These are phyloP conservation scores for Cucurbitaria berberidis DNA, from an alignment of 2,329 filamentous ascomycete genomes.

Conservation along the genomic window DNA sequence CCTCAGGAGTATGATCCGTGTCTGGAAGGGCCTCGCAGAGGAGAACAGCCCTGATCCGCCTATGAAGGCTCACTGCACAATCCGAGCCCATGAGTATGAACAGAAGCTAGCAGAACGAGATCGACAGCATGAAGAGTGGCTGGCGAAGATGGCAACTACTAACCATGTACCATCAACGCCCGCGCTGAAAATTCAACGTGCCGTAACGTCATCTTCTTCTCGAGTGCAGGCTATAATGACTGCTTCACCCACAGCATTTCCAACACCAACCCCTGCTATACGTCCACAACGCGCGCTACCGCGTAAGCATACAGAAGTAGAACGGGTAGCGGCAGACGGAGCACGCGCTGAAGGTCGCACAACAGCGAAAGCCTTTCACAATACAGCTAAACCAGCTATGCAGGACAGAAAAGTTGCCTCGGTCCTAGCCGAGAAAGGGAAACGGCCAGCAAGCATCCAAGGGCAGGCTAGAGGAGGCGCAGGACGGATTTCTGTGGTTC, in stretches of 20 bases:
- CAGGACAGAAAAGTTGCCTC: slow-evolving; percentile 16
- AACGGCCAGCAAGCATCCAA: slow-evolving; percentile 4
- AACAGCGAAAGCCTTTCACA: slow-evolving; percentile 12
- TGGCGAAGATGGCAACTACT: slow-evolving; percentile 12
- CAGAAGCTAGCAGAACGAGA: slow-evolving; percentile 17
- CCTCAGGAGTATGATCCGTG: slow-evolving; percentile 15
- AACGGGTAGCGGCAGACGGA: slow-evolving; percentile 1
- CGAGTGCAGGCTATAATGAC: background rate
- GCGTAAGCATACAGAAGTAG: background rate
- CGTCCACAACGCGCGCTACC: slow-evolving; percentile 1
- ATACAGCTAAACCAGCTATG: slow-evolving; percentile 13
- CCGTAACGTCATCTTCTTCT: background rate
- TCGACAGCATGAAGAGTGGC: slow-evolving; percentile 14
- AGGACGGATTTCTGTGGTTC: slow-evolving; percentile 19
- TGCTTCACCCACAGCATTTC: background rate
- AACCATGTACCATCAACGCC: slow-evolving; percentile 2
- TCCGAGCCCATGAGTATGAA: slow-evolving; percentile 22
- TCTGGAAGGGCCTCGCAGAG: slow-evolving; percentile 20
- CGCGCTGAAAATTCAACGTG: background rate
- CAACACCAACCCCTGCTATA: background rate
- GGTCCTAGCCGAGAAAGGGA: slow-evolving; percentile 17
- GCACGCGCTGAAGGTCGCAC: slow-evolving; percentile 5
- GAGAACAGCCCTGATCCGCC: slow-evolving; percentile 12
- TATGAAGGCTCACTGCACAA: slow-evolving; percentile 16
- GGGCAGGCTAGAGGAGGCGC: slow-evolving; percentile 6